Evolutionary conservation across 192 early-diverging fungal genomes (phyloP).

Genomic region (Chytriomyces hyalinus): DNA sequence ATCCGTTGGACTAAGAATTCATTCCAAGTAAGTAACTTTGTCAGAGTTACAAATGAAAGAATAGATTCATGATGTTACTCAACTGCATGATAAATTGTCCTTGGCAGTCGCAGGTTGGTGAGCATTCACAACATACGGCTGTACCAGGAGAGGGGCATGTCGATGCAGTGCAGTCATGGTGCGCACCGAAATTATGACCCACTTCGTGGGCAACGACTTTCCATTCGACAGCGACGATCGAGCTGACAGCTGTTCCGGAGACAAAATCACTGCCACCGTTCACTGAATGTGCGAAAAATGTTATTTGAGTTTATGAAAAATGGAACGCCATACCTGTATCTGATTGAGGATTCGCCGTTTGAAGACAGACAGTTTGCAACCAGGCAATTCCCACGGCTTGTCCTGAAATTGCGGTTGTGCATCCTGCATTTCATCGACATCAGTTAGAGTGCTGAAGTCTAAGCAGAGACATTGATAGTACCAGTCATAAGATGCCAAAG

Average conservation of each 20-base stretch:
- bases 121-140: conserved; percentile 74
- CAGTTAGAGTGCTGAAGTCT: conserved; percentile 48
- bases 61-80: conserved; percentile 1
- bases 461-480: conserved; percentile 23
- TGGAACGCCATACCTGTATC: neutral
- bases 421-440: conserved; percentile 11
- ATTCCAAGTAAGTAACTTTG: neutral
- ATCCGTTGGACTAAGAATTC: conserved; percentile 57
- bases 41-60: neutral
- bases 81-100: conserved; percentile 51
- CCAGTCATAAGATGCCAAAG: conserved; percentile 93
- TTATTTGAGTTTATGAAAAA: neutral
- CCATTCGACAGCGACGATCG: conserved; percentile 86
- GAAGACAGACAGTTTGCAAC: conserved; percentile 75
- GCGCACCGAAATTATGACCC: conserved; percentile 82
- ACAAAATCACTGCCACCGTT: conserved; percentile 57
- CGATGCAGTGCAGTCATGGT: conserved; percentile 80
- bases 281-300: neutral
- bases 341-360: conserved; percentile 51
- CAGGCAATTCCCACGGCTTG: conserved; percentile 83
- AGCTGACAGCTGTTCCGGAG: conserved; percentile 84
- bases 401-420: conserved; percentile 30
- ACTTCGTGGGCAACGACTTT: conserved; percentile 95
- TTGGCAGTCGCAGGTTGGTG: conserved; percentile 56
- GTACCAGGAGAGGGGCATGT: conserved; percentile 58